These are phyloP conservation scores for Lepiota subincarnata DNA, from an alignment of 768 basidiomycete genomes.

Conservation along the genomic window DNA sequence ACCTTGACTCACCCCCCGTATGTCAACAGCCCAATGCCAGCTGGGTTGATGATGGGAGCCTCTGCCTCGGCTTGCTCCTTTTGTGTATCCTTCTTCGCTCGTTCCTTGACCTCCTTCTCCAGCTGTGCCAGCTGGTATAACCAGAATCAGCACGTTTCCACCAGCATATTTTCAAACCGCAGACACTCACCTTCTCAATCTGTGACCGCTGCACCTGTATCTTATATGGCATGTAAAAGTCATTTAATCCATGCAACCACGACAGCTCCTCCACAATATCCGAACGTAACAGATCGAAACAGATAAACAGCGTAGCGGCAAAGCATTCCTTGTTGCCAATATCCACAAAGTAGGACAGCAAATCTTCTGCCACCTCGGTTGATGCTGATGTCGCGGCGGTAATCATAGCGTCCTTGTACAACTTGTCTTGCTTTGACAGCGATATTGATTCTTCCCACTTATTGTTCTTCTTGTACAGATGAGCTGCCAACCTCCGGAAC, in stretches of 20 bases:
- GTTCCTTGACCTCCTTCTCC: slow-evolving; percentile 88
- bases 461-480: slow-evolving; percentile 97
- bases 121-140: slow-evolving; percentile 60
- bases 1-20: slow-evolving; percentile 41
- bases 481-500: slow-evolving; percentile 91
- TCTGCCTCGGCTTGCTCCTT: slow-evolving; percentile 90
- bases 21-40: slow-evolving; percentile 66
- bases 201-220: slow-evolving; percentile 82
- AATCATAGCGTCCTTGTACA: slow-evolving; percentile 95
- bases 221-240: slow-evolving; percentile 97
- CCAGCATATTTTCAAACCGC: neutral
- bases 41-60: slow-evolving; percentile 85
- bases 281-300: slow-evolving; percentile 92
- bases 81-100: slow-evolving; percentile 78
- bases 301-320: slow-evolving; percentile 82
- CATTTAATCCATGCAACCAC: slow-evolving; percentile 94
- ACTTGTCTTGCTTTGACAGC: slow-evolving; percentile 91
- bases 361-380: slow-evolving; percentile 91
- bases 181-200: slow-evolving; percentile 59
- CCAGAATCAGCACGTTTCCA: slow-evolving; percentile 10
- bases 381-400: slow-evolving; percentile 83
- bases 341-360: slow-evolving; percentile 94
- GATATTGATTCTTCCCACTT: slow-evolving; percentile 97
- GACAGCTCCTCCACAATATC: slow-evolving; percentile 93
- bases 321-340: slow-evolving; percentile 99